These are phyloP conservation scores for Tulasnella sp. DNA, from an alignment of 768 basidiomycete genomes.

Conservation along the genomic window DNA sequence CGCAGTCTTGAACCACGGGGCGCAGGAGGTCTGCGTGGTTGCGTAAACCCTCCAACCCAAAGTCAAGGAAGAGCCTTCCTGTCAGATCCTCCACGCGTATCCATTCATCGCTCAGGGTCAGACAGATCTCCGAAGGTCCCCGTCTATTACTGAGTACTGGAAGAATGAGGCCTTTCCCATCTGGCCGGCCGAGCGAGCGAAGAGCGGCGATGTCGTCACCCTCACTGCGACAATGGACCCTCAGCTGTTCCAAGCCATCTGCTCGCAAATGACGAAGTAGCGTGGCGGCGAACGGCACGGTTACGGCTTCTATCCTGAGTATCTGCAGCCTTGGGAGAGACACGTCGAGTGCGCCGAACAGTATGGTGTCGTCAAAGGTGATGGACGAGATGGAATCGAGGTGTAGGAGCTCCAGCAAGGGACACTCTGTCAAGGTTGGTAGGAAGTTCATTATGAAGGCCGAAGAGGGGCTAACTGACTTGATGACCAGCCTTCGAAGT, in stretches of 20 bases:
- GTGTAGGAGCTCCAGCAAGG: background rate
- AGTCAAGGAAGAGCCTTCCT: background rate
- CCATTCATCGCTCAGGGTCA: background rate
- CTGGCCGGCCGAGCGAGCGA: background rate
- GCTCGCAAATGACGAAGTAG: background rate
- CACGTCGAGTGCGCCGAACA: background rate
- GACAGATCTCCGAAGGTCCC: background rate
- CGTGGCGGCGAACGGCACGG: background rate
- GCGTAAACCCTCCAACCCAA: background rate
- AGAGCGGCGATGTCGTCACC: background rate
- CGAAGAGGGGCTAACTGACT: background rate
- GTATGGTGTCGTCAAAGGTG: background rate
- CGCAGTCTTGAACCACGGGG: background rate
- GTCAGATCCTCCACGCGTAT: background rate
- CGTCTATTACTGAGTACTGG: background rate
- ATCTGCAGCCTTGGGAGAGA: background rate
- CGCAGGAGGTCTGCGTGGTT: background rate
- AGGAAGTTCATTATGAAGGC: background rate
- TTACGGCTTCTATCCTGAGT: background rate
- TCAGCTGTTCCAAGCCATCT: background rate
- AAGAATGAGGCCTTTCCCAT: background rate
- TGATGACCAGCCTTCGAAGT: background rate
- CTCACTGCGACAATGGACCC: background rate
- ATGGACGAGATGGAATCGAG: background rate
- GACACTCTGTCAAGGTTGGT: background rate